Evolutionary conservation across 2,329 filamentous ascomycete genomes (phyloP).

Genomic region (Didymella keratinophila): DNA sequence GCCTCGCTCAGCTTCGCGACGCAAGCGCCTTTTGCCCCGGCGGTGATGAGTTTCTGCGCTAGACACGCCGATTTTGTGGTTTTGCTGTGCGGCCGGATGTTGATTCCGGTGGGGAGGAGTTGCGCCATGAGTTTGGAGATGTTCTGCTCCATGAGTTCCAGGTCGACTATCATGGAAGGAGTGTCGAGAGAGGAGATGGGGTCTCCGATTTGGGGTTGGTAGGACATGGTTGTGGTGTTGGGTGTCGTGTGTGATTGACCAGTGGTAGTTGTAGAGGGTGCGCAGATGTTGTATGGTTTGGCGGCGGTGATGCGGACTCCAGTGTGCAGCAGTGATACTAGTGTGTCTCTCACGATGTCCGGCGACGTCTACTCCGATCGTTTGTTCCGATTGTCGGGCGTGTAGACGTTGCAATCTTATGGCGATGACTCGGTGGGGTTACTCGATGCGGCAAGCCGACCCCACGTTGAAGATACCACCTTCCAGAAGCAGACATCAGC

Average conservation of each 20-base stretch:
- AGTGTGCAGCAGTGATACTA: not conserved
- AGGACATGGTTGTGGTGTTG: constrained; percentile 34
- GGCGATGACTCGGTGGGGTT: constrained; percentile 7
- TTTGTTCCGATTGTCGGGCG: constrained; percentile 2
- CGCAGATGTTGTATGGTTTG: not conserved
- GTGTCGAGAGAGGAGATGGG: constrained; percentile 59
- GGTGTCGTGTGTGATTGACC: not conserved
- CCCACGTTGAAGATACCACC: constrained; percentile 20
- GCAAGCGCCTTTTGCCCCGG: constrained; percentile 61
- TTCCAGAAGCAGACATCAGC: constrained; percentile 17
- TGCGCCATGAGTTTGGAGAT: constrained; percentile 57
- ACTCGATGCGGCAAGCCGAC: constrained; percentile 15
- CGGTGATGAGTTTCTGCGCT: constrained; percentile 54
- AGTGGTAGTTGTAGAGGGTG: not conserved
- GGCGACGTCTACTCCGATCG: not conserved
- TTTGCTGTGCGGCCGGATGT: constrained; percentile 62
- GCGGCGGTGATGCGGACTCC: not conserved
- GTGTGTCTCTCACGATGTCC: not conserved
- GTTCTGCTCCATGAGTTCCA: constrained; percentile 62
- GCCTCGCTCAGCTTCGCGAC: constrained; percentile 61
- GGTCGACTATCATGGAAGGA: constrained; percentile 64
- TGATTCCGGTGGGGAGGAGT: constrained; percentile 56
- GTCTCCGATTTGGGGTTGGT: constrained; percentile 56
- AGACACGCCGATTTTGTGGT: constrained; percentile 61
- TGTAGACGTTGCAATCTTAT: not conserved